These are phyloP conservation scores for Melampsora larici-populina DNA, from an alignment of 1,284 basidiomycete species.

Conservation along the genomic window DNA sequence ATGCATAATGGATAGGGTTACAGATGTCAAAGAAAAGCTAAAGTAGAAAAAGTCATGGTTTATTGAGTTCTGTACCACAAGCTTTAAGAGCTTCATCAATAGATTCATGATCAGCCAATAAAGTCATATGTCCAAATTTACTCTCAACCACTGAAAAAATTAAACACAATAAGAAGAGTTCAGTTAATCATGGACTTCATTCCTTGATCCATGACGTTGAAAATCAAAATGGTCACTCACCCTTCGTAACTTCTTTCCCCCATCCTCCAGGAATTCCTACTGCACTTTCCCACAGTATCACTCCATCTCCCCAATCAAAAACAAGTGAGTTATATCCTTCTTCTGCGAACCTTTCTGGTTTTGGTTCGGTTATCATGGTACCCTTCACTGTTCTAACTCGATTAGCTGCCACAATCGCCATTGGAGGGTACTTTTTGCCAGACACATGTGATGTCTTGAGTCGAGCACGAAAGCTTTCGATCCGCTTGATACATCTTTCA, in stretches of 20 bases:
- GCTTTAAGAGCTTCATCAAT: slow-evolving; percentile 1
- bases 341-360: not conserved
- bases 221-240: not conserved
- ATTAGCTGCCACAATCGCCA: slow-evolving; percentile 50
- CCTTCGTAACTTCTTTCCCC: not conserved
- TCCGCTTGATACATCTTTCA: slow-evolving; percentile 45
- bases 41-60: too few relatives aligned
- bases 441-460: slow-evolving; percentile 44
- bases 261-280: slow-evolving; percentile 42
- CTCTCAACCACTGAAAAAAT: slow-evolving; percentile 6
- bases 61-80: not conserved
- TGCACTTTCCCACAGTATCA: slow-evolving; percentile 5
- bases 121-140: not conserved
- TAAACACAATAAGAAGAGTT: not conserved
- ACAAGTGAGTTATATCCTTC: slow-evolving; percentile 44
- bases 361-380: slow-evolving; percentile 44
- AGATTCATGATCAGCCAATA: slow-evolving; percentile 1
- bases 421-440: slow-evolving; percentile 50
- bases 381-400: slow-evolving; percentile 52
- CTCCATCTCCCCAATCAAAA: slow-evolving; percentile 45
- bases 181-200: too few relatives aligned
- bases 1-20: too few relatives aligned
- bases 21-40: too few relatives aligned
- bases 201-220: not conserved
- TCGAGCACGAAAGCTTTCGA: slow-evolving; percentile 47